A percentile compares a stretch with the other conserved stretches of the same genome.
phyloP scores from a whole-genome alignment of 2,329 filamentous ascomycete species.

The Furcasterigmium furcatum region DNA sequence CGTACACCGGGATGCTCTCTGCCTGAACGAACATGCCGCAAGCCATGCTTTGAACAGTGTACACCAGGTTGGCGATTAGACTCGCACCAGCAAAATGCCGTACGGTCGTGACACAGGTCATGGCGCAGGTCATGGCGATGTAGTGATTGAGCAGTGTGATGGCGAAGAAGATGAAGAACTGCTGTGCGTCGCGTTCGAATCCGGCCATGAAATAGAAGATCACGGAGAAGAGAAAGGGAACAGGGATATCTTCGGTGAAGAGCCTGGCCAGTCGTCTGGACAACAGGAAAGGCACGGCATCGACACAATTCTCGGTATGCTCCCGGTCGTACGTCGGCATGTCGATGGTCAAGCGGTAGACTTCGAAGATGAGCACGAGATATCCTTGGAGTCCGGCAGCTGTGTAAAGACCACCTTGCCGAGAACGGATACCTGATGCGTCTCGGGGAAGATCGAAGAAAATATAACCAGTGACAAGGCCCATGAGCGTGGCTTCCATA shows the following conservation, averaged over 20 bases:
- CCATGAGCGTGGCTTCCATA: conserved; percentile 68
- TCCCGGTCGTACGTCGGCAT: conserved; percentile 76
- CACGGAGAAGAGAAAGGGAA: conserved; percentile 66
- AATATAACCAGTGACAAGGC: conserved; percentile 69
- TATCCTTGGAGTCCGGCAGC: conserved; percentile 72
- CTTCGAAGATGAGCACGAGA: conserved; percentile 72
- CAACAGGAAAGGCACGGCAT: conserved; percentile 65
- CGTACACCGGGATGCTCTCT: conserved; percentile 70
- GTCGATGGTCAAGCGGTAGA: conserved; percentile 71
- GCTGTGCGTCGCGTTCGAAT: conserved; percentile 58
- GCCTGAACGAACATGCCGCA: conserved; percentile 76
- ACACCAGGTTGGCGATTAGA: conserved; percentile 68
- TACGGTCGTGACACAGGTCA: conserved; percentile 61
- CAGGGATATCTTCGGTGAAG: conserved; percentile 68
- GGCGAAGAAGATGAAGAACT: conserved; percentile 71
- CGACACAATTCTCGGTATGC: conserved; percentile 68
- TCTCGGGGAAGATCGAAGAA: conserved; percentile 65
- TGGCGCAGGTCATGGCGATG: conserved; percentile 69
- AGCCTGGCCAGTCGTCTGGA: conserved; percentile 67
- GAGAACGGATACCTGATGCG: conserved; percentile 68
- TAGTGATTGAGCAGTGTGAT: conserved; percentile 70
- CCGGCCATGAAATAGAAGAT: conserved; percentile 80
- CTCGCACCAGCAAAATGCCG: conserved; percentile 69
- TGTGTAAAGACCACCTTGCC: conserved; percentile 70
- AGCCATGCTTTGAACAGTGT: conserved; percentile 70